phyloP scores from a whole-genome alignment of 306 rosid species.

The Acacia acuminata region DNA sequence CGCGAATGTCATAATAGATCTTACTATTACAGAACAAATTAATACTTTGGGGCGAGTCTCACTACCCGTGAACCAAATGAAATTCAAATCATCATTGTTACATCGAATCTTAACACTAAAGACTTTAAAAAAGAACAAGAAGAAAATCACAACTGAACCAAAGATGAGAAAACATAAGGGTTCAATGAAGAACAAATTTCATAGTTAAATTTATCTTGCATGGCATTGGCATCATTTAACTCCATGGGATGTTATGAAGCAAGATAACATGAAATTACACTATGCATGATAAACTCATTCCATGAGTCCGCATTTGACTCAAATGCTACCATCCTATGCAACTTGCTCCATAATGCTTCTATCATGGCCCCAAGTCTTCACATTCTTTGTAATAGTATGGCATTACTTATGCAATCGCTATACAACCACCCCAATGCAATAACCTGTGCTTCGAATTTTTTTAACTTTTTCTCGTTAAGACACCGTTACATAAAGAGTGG shows the following conservation, averaged over 20 bases:
- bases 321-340: conserved; percentile 27
- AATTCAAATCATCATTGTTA: too few species aligned
- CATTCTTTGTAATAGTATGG: neutral
- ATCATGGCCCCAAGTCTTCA: neutral
- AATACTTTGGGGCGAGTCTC: too few species aligned
- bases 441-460: neutral
- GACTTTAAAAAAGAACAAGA: too few species aligned
- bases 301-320: conserved; percentile 27
- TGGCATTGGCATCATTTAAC: neutral
- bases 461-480: neutral
- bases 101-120: too few species aligned
- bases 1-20: too few species aligned
- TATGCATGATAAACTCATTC: conserved; percentile 16
- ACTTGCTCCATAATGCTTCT: conserved; percentile 26
- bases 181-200: neutral
- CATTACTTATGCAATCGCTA: neutral
- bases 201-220: neutral
- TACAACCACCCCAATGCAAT: conserved; percentile 3
- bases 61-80: too few species aligned
- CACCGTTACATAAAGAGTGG: conserved; percentile 7
- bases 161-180: neutral
- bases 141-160: too few species aligned
- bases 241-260: neutral
- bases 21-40: too few species aligned
- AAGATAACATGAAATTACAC: too few species aligned